Evolutionary conservation across 2,329 filamentous ascomycete species (phyloP), one percentile per base, ranked within the genome.

Genomic region (Penicillium sp.): DNA sequence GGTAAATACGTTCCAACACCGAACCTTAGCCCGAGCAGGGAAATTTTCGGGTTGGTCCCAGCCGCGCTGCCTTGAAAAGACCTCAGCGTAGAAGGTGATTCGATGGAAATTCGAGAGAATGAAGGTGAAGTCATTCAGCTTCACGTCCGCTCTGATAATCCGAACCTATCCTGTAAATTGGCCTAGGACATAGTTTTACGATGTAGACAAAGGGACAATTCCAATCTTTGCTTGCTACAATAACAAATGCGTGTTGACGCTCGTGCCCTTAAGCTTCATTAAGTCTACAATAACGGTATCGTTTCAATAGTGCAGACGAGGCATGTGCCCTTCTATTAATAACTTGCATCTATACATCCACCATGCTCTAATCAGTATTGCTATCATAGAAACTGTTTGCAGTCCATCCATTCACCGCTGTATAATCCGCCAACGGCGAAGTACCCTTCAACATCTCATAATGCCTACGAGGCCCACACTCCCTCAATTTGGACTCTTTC

Each of bases 391-490:
- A 64, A 56, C 66, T 69, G 48, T 61, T 59, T 15, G 63, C 56
- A 3, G 54, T 58, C 67, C 68, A 70, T 16, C 67, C 67, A 56
- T 69, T 70, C 8, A 61, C 47, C 45, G 39, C 52, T 15, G 58
- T 63, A 53, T 69, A 70, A 36, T 67, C 60, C 18, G 59, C 61
- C 12, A 61, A 39, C 10, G 66, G 66, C 18, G 65, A 65, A 13
- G 68, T 68, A 15, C 67, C 67, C 60, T 68, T 63, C 42, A 70
- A 51, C 4, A 54, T 48, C 31, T 62, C 62, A 53, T 69, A 70
- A 45, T 68, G 64, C 21, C 26, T 58, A 4, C 65, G 50, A 8
- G 60, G 54, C 0, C 62, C 63, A 49, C 65, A 61, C 26, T 60
- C 58, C 21, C 46, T 52, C 36, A 54, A 52, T 31, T 56, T 54